Percentiles rank a stretch among this genome's conserved stretches.
Conservation (phyloP, 495 filamentous ascomycete species). For the Neurospora tetrasperma region DNA sequence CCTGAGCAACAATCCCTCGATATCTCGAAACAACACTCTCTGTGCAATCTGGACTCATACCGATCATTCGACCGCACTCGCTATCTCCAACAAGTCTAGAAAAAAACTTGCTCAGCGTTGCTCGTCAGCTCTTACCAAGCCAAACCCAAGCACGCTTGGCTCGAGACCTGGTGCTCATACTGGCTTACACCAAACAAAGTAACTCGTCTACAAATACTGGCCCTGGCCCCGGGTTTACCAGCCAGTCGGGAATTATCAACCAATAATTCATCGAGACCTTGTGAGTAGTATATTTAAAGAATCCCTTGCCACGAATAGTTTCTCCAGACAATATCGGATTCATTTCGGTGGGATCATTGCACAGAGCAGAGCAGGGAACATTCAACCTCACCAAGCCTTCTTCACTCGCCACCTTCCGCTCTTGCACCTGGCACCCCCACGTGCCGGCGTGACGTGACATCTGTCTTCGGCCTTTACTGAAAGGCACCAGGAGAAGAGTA, state of each 20-base stretch:
- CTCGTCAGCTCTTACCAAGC: not conserved
- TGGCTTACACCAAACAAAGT: not conserved
- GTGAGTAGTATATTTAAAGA: not conserved
- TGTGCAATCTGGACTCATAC: not conserved
- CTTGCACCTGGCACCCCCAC: not conserved
- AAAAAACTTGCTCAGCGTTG: not conserved
- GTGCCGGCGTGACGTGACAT: not conserved
- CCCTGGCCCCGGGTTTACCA: not conserved
- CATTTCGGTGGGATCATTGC: not conserved
- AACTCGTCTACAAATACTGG: not conserved
- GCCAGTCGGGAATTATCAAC: not conserved
- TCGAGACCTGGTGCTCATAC: not conserved
- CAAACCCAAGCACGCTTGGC: not conserved
- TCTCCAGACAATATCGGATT: not conserved
- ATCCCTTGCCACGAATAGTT: not conserved
- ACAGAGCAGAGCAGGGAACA: not conserved
- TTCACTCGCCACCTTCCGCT: not conserved
- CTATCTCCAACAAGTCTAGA: not conserved
- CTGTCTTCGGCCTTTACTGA: not conserved
- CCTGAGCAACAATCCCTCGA: not conserved
- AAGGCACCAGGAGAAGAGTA: not conserved
- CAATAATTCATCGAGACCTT: not conserved
- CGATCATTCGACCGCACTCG: not conserved
- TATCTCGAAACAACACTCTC: not conserved
- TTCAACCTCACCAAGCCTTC: not conserved